A percentile compares a stretch with the other conserved stretches of the same genome.
Evolutionary conservation across 306 rosid species (phyloP).

Genomic region (Vigna trinervia): DNA sequence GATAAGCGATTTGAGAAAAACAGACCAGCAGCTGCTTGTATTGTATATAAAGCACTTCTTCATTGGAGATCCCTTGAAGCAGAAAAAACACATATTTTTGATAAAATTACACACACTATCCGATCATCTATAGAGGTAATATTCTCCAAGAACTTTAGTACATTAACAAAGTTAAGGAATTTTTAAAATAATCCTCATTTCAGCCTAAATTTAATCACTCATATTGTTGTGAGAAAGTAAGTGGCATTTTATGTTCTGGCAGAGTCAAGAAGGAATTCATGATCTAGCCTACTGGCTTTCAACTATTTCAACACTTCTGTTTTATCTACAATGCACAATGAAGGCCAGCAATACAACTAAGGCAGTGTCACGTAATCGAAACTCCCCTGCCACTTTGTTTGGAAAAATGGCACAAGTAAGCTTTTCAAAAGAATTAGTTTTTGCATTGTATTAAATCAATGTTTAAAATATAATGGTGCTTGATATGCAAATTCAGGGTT

Average conservation of each 20-base stretch:
- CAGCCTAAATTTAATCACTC: background rate
- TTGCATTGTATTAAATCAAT: constrained; percentile 12
- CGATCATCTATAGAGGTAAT: constrained; percentile 74
- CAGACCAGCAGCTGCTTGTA: constrained; percentile 76
- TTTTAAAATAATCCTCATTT: constrained; percentile 11
- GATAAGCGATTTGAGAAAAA: constrained; percentile 75
- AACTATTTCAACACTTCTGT: constrained; percentile 80
- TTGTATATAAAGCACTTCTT: constrained; percentile 79
- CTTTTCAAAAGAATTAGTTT: constrained; percentile 38
- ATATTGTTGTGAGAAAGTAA: constrained; percentile 25
- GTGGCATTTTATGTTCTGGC: constrained; percentile 39
- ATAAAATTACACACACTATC: constrained; percentile 71
- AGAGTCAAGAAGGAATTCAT: constrained; percentile 68
- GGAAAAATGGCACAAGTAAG: constrained; percentile 90
- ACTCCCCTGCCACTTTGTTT: constrained; percentile 76
- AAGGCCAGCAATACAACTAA: constrained; percentile 74
- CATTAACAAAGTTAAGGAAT: constrained; percentile 14
- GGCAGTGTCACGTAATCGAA: constrained; percentile 65
- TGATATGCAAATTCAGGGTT: constrained; percentile 60
- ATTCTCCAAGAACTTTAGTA: constrained; percentile 18
- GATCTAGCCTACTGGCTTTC: constrained; percentile 92
- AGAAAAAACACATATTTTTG: constrained; percentile 81
- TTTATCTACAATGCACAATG: constrained; percentile 81
- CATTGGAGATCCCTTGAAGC: constrained; percentile 95
- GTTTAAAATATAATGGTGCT: constrained; percentile 28